Evolutionary conservation across 306 rosid genomes (phyloP).

Genomic region (Medicago ruthenica): DNA sequence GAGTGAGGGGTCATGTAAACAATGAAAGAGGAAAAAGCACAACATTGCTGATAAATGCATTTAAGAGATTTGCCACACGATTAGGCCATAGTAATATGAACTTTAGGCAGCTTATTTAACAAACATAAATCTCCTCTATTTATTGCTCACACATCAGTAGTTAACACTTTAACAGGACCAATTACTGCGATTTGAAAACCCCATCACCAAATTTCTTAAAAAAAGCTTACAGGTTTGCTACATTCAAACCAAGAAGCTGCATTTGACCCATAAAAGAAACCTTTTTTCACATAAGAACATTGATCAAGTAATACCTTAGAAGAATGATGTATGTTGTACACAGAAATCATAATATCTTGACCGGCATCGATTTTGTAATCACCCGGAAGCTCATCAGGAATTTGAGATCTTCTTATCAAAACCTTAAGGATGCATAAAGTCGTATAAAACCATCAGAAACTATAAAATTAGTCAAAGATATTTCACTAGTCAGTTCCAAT

Average conservation of each 20-base stretch:
- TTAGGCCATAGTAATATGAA: no score
- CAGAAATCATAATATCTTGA: slow-evolving; percentile 98
- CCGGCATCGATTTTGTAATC: slow-evolving; percentile 83
- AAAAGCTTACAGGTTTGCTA: slow-evolving; percentile 5
- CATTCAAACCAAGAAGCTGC: slow-evolving; percentile 25
- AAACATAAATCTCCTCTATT: not conserved
- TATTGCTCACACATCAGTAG: not conserved
- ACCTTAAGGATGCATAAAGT: slow-evolving; percentile 58
- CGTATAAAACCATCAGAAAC: slow-evolving; percentile 32
- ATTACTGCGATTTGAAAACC: not conserved
- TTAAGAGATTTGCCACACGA: no score
- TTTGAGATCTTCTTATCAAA: slow-evolving; percentile 91
- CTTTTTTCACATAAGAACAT: not conserved
- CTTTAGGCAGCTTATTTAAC: no score
- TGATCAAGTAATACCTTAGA: slow-evolving; percentile 63
- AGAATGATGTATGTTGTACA: slow-evolving; percentile 89
- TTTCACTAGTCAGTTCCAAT: slow-evolving; percentile 25
- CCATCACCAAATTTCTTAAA: not conserved
- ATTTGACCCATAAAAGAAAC: slow-evolving; percentile 30
- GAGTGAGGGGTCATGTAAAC: no score
- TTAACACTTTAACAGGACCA: not conserved
- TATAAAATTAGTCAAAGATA: slow-evolving; percentile 5
- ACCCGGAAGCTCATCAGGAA: slow-evolving; percentile 86
- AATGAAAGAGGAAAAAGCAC: no score
- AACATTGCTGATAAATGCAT: no score